Conservation (phyloP, 2,329 filamentous ascomycete genomes). For the Colletotrichum horii region DNA sequence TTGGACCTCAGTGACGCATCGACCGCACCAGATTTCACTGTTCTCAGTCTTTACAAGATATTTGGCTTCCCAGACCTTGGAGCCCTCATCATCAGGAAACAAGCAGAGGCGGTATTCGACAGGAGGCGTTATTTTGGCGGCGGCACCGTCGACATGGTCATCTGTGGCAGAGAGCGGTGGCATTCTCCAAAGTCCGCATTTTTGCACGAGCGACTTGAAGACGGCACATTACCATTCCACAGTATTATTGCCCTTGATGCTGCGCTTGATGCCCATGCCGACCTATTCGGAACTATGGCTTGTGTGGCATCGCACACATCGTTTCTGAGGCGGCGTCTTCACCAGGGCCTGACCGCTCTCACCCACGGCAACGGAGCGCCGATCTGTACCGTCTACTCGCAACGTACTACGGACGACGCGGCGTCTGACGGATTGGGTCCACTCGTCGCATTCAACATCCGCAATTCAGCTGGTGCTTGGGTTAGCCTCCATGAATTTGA, state of each 20-base stretch:
- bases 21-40: constrained; percentile 80
- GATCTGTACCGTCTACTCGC: constrained; percentile 72
- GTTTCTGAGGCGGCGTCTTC: constrained; percentile 65
- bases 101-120: constrained; percentile 67
- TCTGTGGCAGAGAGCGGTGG: constrained; percentile 79
- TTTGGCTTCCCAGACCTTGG: constrained; percentile 95
- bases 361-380: constrained; percentile 70
- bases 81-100: constrained; percentile 80
- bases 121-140: constrained; percentile 86
- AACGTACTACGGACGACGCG: not conserved
- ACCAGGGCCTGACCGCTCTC: constrained; percentile 61
- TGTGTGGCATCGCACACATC: constrained; percentile 74
- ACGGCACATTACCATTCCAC: constrained; percentile 90
- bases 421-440: constrained; percentile 64
- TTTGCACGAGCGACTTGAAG: constrained; percentile 84
- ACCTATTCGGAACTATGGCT: constrained; percentile 74
- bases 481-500: constrained; percentile 85
- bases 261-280: constrained; percentile 72
- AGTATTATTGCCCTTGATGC: constrained; percentile 82
- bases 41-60: constrained; percentile 94
- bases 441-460: constrained; percentile 83
- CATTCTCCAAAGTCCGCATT: constrained; percentile 75
- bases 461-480: constrained; percentile 72
- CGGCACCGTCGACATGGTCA: constrained; percentile 90
- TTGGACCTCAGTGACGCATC: constrained; percentile 70